Evolutionary conservation across 2,329 filamentous ascomycete species (phyloP), one percentile per base, ranked within the genome.

Genomic region (Nakataea oryzae): DNA sequence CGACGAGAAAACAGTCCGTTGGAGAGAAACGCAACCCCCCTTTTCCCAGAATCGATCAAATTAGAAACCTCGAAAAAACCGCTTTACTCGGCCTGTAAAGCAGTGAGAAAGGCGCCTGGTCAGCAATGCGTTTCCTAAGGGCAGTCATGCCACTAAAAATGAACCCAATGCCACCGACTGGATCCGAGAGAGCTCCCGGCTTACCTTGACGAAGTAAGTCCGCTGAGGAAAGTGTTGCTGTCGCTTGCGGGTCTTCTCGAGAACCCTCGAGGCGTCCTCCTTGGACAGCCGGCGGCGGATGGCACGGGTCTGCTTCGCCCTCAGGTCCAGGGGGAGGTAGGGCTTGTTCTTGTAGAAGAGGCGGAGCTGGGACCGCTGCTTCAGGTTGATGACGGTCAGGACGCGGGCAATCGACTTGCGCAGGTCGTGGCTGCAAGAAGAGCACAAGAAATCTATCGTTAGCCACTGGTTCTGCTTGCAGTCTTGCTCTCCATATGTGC

Each of bases 341-440:
- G 97, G 97, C 91, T 97, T 97, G 88, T 89, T 90, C 87, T 96
- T 96, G 88, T 99, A 99, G 90, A 97, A 97, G 71, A 97, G 86
- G 74, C 93, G 92, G 74, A 99, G 91, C 84, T 97, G 93, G 71
- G 91, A 85, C 79, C 96, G 90, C 86, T 99, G 95, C 87, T 96
- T 97, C 81, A 92, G 89, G 87, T 97, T 99, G 88, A 99, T 96
- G 84, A 99, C 86, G 80, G 95, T 99, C 74, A 99, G 88, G 81
- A 97, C 91, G 77, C 93, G 93, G 76, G 95, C 96, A 81, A 99
- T 97, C 70, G 93, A 96, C 87, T 99, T 99, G 86, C 95, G 93
- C 79, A 99, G 86, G 80, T 99, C 96, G 85, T 96, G 91, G 82
- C 93, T 97, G 73, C 71, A 64, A 63, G 64, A 62, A 67, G 66